Percentiles rank a stretch among this genome's conserved stretches.
These are phyloP conservation scores for Gymnopilus junonius DNA, from an alignment of 768 basidiomycete species.

Conservation along the genomic window DNA sequence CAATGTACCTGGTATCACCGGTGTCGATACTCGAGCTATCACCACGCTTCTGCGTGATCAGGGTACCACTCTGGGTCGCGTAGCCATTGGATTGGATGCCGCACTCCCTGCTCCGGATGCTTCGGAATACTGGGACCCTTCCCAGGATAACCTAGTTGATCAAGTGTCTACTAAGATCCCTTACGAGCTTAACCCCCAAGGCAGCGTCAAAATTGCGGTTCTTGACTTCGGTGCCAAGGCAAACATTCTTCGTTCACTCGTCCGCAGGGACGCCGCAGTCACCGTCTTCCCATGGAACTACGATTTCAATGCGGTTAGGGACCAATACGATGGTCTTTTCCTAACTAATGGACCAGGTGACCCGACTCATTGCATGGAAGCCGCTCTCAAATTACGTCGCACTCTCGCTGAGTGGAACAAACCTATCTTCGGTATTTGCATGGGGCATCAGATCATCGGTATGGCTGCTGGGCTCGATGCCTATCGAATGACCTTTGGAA, in stretches of 20 bases:
- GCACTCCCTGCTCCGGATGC: conserved; percentile 58
- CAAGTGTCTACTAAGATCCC: conserved; percentile 87
- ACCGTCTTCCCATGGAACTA: conserved; percentile 98
- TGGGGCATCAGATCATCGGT: conserved; percentile 98
- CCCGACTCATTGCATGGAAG: conserved; percentile 87
- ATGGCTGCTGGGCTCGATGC: conserved; percentile 97
- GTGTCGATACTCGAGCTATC: conserved; percentile 97
- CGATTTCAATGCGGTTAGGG: conserved; percentile 91
- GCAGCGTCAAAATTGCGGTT: conserved; percentile 91
- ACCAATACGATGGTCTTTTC: conserved; percentile 94
- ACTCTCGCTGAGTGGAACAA: conserved; percentile 90
- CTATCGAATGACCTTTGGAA: conserved; percentile 99
- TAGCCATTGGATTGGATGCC: conserved; percentile 81
- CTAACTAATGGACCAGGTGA: conserved; percentile 97
- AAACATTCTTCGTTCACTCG: conserved; percentile 92
- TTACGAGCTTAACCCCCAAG: conserved; percentile 84
- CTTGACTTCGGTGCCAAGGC: conserved; percentile 98
- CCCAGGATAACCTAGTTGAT: conserved; percentile 89
- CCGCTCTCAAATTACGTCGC: conserved; percentile 76
- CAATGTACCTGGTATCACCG: conserved; percentile 91
- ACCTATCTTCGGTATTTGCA: conserved; percentile 97
- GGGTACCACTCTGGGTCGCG: conserved; percentile 92
- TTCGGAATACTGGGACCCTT: conserved; percentile 93
- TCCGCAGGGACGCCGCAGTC: conserved; percentile 88
- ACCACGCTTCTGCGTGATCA: conserved; percentile 93